A percentile compares a stretch with the other conserved stretches of the same genome.
Conservation (phyloP, 768 basidiomycete genomes). For the Lactarius sp. region DNA sequence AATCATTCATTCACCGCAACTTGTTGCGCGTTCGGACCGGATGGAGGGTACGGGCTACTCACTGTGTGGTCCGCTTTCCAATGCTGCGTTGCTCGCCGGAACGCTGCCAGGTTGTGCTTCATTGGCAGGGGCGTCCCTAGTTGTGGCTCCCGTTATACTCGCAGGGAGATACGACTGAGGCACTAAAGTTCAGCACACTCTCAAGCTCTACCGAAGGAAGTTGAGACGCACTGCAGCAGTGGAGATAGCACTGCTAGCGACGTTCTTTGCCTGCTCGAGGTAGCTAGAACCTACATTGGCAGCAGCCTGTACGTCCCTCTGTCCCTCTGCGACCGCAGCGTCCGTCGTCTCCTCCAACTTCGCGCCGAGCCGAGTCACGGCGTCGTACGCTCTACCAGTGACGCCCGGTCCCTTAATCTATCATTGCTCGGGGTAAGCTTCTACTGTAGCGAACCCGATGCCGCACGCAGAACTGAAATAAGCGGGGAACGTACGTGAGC, state of each 20-base stretch:
- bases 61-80: conserved; percentile 8
- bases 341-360: conserved; percentile 39
- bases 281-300: conserved; percentile 45
- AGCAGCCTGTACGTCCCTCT: conserved; percentile 43
- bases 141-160: conserved; percentile 21
- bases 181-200: neutral
- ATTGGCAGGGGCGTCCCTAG: conserved; percentile 23
- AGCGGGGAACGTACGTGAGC: conserved; percentile 42
- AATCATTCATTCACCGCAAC: conserved; percentile 8
- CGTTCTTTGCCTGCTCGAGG: conserved; percentile 49
- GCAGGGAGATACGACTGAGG: conserved; percentile 23
- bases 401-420: conserved; percentile 16
- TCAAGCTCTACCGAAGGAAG: conserved; percentile 3
- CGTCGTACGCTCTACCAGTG: conserved; percentile 15
- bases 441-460: neutral
- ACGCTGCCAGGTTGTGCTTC: neutral
- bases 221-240: conserved; percentile 41
- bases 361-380: conserved; percentile 32
- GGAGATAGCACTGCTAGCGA: conserved; percentile 41
- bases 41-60: conserved; percentile 2
- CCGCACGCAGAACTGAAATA: neutral
- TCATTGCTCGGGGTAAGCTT: neutral
- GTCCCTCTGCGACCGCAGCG: conserved; percentile 53
- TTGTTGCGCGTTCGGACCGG: neutral
- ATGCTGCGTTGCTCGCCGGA: neutral